Evolutionary conservation across 768 basidiomycete species (phyloP).

Genomic region (Tricholoma terreum): DNA sequence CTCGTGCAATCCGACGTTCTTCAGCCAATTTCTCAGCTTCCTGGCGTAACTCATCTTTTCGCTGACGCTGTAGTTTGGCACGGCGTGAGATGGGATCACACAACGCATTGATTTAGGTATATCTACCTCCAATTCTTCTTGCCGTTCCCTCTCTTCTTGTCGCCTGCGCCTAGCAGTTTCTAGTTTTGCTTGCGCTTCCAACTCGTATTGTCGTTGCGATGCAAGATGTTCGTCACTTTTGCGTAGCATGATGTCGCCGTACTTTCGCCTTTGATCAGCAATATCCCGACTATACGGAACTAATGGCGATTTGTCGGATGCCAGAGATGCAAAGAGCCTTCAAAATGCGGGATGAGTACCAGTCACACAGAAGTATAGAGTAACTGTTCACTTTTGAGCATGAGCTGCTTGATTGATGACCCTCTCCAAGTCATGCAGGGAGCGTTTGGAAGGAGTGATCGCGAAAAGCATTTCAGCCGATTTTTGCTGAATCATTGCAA

Average conservation of each 20-base stretch:
- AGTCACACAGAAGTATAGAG: neutral
- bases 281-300: conserved; percentile 86
- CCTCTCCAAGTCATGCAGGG: conserved; percentile 72
- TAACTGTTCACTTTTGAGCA: conserved; percentile 70
- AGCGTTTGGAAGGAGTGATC: conserved; percentile 70
- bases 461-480: conserved; percentile 86
- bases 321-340: conserved; percentile 83
- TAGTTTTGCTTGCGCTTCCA: conserved; percentile 65
- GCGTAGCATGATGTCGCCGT: conserved; percentile 83
- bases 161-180: conserved; percentile 75
- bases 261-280: conserved; percentile 85
- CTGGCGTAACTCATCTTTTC: conserved; percentile 59
- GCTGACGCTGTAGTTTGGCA: conserved; percentile 43
- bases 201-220: conserved; percentile 69
- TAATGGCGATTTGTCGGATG: conserved; percentile 61
- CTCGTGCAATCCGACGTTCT: conserved; percentile 69
- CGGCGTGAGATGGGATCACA: neutral
- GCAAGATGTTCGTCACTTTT: conserved; percentile 77
- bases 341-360: conserved; percentile 4
- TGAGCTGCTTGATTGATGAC: conserved; percentile 80
- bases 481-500: conserved; percentile 98
- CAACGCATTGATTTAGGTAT: neutral
- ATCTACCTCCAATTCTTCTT: conserved; percentile 65
- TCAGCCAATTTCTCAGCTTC: conserved; percentile 81
- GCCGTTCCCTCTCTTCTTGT: conserved; percentile 72